Evolutionary conservation across 768 basidiomycete species (phyloP), one percentile per base, ranked within the genome.

Genomic region (Amanita muscaria): DNA sequence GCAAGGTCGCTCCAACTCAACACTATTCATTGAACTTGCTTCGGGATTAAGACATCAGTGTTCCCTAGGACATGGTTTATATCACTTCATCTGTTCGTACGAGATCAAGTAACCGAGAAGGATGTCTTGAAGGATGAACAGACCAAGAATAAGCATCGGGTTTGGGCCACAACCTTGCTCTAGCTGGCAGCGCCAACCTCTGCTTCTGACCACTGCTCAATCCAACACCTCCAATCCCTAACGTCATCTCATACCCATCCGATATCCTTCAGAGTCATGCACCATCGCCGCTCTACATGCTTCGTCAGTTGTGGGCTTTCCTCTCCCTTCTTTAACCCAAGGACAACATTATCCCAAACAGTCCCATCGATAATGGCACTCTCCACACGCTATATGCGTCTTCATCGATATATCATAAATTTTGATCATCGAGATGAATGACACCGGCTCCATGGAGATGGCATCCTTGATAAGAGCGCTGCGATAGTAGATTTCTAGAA

Each of bases 141-240:
- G 47, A 93, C 94, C 92, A 31, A 97, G 82, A 56, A 99, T 83
- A 49, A 97, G 68, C 5, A 97, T 77, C 3, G 94, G 93, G 61
- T 98, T 79, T n/a, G n/a, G n/a, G n/a, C 40, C 92, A 69, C 44
- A 98, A 63, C 47, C 77, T 73, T 1, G 89, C 93, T 40, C 94
- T 68, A 0, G 94, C 94, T n/a, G n/a, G n/a, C 46, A 99, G 79
- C 5, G 89, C 88, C 22, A 99, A 58, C 7, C 94, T 64, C 65
- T 99, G 94, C 53, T 78, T 78, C 69, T 98, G 96, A 2, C 94
- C 94, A 11, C 94, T 94, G 50, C 87, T 90, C 52, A 93, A 63
- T 34, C 74, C 79, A 2, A 85, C 75, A 2, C 91, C 93, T 22
- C 73, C 77, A 18, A 67, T 77, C 1, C 87, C 88, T 2, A 97